Evolutionary conservation across 2,329 filamentous ascomycete species (phyloP), one percentile per base, ranked within the genome.

Genomic region (Mariannaea sp.): DNA sequence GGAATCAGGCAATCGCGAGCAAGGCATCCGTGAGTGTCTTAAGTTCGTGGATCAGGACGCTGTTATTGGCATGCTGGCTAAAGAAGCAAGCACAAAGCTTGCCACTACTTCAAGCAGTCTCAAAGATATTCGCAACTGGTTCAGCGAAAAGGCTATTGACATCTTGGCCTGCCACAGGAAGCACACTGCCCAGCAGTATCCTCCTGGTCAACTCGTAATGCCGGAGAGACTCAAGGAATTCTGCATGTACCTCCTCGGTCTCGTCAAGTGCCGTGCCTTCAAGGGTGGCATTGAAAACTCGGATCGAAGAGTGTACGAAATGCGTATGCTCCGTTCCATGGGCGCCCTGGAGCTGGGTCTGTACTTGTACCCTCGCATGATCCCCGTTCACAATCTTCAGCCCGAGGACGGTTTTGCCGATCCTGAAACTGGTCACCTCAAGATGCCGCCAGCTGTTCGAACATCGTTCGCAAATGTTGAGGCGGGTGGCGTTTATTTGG

Each of bases 171-270:
- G 87, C 49, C 97, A 99, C 73, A 86, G 94, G 61, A 97, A 96
- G 75, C 88, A 96, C 73, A 94, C 94, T 65, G 89, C 91, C 5
- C 78, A 84, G 2, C 89, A 89, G 52, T 90, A 96, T 67, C 93
- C 94, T 7, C 90, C 92, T 2, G 90, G 92, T 5, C 92, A 99
- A 72, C 83, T 99, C 24, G 92, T 99, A 24, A 85, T 99, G 74
- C 94, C 94, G 0, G 94, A 99, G 74, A 90, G 93, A 61, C 82
- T 99, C 24, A 97, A 97, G 70, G 94, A 99, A 70, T 92, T 96
- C 65, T 86, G 89, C 66, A 97, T 99, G 92, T 97, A 94, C 72
- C 90, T 95, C 74, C 85, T 99, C 8, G 88, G 89, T 41, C 77
- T 97, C 59, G 76, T 96, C 70, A 99, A 99, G 73, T 92, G 85